These are phyloP conservation scores for Cordyceps fumosorosea DNA, from an alignment of 2,329 filamentous ascomycete species.

Conservation along the genomic window DNA sequence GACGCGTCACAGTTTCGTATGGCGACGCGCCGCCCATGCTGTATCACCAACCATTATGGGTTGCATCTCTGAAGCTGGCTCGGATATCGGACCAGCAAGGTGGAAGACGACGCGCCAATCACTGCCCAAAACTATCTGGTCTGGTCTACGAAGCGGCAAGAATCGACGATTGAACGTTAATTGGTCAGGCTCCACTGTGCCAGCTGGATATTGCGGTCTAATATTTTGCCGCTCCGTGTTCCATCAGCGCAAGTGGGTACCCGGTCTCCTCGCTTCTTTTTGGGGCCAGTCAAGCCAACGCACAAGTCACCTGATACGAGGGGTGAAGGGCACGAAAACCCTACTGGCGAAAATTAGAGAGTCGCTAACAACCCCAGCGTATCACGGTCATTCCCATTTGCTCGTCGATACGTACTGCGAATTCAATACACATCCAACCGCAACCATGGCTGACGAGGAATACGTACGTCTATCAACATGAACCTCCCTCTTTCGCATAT, in stretches of 20 bases:
- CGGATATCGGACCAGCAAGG: neutral
- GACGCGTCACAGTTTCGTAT: neutral
- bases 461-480: conserved; percentile 58
- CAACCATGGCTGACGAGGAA: conserved; percentile 83
- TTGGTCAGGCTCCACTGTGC: neutral
- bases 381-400: conserved; percentile 28
- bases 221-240: neutral
- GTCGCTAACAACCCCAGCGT: conserved; percentile 24
- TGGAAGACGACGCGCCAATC: neutral
- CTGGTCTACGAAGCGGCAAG: neutral
- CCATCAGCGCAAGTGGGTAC: neutral
- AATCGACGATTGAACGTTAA: neutral
- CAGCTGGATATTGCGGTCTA: neutral
- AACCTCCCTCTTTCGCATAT: neutral
- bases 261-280: neutral
- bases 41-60: neutral
- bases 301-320: conserved; percentile 27
- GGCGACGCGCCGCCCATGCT: neutral
- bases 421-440: conserved; percentile 37
- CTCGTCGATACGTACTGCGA: conserved; percentile 37
- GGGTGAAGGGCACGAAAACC: conserved; percentile 35
- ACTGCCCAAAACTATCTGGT: conserved; percentile 1
- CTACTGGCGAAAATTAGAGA: conserved; percentile 30
- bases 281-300: neutral
- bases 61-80: neutral